Percentiles rank a stretch among this genome's conserved stretches.
Evolutionary conservation across 495 filamentous ascomycete genomes (phyloP).

Genomic region (Penicillium nucicola): DNA sequence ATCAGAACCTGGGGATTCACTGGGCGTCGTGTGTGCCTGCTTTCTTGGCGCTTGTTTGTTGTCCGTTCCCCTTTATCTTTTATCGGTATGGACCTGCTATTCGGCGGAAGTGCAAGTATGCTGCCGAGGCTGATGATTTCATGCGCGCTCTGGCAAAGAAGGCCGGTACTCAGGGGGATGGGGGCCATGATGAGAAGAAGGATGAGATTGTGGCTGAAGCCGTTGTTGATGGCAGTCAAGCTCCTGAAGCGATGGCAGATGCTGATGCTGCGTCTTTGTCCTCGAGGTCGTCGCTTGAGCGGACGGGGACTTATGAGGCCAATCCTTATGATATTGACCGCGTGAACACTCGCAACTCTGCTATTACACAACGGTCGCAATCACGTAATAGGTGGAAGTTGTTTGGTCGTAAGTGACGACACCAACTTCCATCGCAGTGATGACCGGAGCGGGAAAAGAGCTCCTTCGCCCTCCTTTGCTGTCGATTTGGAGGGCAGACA

Average conservation of each 20-base stretch:
- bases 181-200: neutral
- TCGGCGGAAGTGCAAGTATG: conserved; percentile 62
- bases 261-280: neutral
- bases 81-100: conserved; percentile 62
- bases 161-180: neutral
- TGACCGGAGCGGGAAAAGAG: neutral
- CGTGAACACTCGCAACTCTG: conserved; percentile 26
- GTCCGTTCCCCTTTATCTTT: conserved; percentile 69
- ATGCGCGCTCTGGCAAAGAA: conserved; percentile 18
- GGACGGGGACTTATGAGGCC: conserved; percentile 16
- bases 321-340: conserved; percentile 30
- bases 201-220: neutral
- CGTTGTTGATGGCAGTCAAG: neutral
- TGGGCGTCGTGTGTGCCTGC: conserved; percentile 72
- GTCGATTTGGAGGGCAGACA: too few relatives aligned
- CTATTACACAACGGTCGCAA: conserved; percentile 20
- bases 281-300: conserved; percentile 7
- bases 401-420: conserved; percentile 3
- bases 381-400: conserved; percentile 2
- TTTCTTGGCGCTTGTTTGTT: conserved; percentile 61
- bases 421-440: neutral
- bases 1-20: conserved; percentile 62
- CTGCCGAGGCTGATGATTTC: conserved; percentile 53
- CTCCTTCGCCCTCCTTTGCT: too few relatives aligned
- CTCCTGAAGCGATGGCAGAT: neutral